Evolutionary conservation across 768 basidiomycete species (phyloP), one percentile per base, ranked within the genome.

Genomic region (Agrocybe pediades): DNA sequence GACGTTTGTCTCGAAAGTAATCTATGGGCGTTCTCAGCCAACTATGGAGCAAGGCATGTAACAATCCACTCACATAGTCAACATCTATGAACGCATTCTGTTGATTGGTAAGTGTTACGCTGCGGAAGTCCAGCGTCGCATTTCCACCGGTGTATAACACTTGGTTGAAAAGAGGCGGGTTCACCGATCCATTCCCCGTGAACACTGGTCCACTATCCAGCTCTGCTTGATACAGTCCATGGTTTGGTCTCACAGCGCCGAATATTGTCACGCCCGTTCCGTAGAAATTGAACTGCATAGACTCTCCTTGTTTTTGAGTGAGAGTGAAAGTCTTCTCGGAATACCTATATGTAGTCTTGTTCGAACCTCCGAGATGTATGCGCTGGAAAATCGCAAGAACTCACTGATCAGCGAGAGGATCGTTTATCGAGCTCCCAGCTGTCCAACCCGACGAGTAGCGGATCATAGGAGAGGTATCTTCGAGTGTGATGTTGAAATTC

Each of bases 311-410:
- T 0, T 54, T 51, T 17, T 70, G 63, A 25, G 73, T 70, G 6
- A 57, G 62, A 9, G 67, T 66, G 46, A 76, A 76, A n/a, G 72
- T 76, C 43, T 59, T 64, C 20, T 66, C 63, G 19, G 68, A 70
- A 44, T 76, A 77, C 52, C 75, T 76, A n/a, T n/a, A n/a, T n/a
- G n/a, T n/a, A n/a, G n/a, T n/a, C n/a, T n/a, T n/a, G n/a, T n/a
- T n/a, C n/a, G n/a, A n/a, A n/a, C n/a, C n/a, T n/a, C n/a, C n/a
- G n/a, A n/a, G n/a, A n/a, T n/a, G n/a, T n/a, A n/a, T n/a, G n/a
- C n/a, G n/a, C n/a, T n/a, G n/a, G n/a, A n/a, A n/a, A n/a, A n/a
- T n/a, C n/a, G n/a, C 7, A 3, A 13, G 45, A 25, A 49, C 47
- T 44, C 33, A 60, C 49, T 41, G 46, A 29, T 59, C 55, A 42